Evolutionary conservation across 129 eudicot species (phyloP), one percentile per base, ranked within the genome.

Genomic region (Saposhnikovia divaricata): DNA sequence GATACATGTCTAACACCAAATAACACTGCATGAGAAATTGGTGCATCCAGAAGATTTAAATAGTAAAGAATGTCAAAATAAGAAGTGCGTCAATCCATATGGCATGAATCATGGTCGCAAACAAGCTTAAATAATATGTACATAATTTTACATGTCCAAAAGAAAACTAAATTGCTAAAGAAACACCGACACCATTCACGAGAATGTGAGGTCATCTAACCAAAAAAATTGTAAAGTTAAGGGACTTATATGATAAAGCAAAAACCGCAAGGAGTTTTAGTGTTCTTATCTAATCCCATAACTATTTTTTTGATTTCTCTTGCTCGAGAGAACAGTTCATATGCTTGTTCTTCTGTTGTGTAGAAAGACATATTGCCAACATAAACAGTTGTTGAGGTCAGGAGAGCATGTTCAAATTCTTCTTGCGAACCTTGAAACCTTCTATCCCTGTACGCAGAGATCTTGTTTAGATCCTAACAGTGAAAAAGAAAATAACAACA

Each of bases 361-460:
- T 95, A 95, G 78, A 95, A 95, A 68, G 99, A 95, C 98, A 95
- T 90, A 74, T 95, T 95, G 87, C 97, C 98, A 75, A 92, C 80
- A 74, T 95, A 95, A 77, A 92, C 91, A 38, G 97, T 95, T 1
- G 83, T 84, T 39, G 97, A 89, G 51, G 87, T 92, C 82, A 84
- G 88, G 68, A 95, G 90, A 37, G 99, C 96, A 75, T 92, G 88
- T 63, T 95, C 98, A 79, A 87, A 95, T 81, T 95, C 98, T 78
- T 95, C 98, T 84, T 95, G 97, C 25, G 88, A 75, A 81, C 98
- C 98, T 44, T 89, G 91, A 84, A 95, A 95, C 91, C 96, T 92
- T 87, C 97, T 86, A 76, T 95, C 98, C 77, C 98, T 87, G 40
- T 95, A 95, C 3, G 93, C 96, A 44, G 98, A 95, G 25, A 95